Evolutionary conservation across 495 filamentous ascomycete genomes (phyloP).

Genomic region (Penicillium macrosclerotiorum): DNA sequence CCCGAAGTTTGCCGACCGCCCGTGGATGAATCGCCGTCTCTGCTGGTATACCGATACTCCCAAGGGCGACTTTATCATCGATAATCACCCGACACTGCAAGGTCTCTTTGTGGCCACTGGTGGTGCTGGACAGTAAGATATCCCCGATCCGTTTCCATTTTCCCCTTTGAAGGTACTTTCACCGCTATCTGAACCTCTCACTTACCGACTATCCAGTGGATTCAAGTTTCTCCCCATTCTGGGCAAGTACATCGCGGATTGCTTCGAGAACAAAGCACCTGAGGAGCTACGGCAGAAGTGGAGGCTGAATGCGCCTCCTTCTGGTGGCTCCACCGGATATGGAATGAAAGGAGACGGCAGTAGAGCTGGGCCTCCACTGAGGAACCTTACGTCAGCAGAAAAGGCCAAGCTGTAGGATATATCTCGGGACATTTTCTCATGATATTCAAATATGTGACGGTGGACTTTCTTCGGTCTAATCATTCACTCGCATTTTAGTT

Average conservation of each 20-base stretch:
- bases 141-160: not conserved
- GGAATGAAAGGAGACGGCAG: constrained; percentile 33
- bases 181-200: too few species aligned
- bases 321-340: constrained; percentile 6
- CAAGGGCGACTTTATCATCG: constrained; percentile 70
- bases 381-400: constrained; percentile 22
- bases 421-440: too few species aligned
- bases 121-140: constrained; percentile 63
- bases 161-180: not conserved
- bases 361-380: constrained; percentile 28
- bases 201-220: constrained; percentile 33
- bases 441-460: too few species aligned
- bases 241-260: constrained; percentile 66
- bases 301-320: constrained; percentile 35
- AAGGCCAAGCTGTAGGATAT: constrained; percentile 25
- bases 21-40: constrained; percentile 49
- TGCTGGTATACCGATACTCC: constrained; percentile 61
- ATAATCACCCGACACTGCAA: constrained; percentile 60
- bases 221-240: constrained; percentile 82
- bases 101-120: constrained; percentile 74
- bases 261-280: constrained; percentile 49
- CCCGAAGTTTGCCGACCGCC: constrained; percentile 55
- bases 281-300: constrained; percentile 57
- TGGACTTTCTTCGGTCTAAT: too few species aligned
- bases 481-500: too few species aligned